A percentile compares a stretch with the other conserved stretches of the same genome.
phyloP scores from a whole-genome alignment of 1,284 basidiomycete genomes.

The Austropuccinia psidii region DNA sequence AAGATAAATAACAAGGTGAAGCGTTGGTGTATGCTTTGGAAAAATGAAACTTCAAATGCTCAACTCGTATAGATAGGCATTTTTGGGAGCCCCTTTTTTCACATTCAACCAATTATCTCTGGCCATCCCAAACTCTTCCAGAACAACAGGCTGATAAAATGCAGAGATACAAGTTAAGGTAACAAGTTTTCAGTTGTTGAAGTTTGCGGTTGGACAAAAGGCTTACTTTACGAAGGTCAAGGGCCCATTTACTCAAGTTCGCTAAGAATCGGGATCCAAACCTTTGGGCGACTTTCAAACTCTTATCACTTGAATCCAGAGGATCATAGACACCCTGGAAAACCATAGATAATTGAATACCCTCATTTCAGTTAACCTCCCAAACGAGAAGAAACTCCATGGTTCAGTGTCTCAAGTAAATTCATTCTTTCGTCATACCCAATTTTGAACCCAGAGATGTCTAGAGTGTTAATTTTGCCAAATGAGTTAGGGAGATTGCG shows the following conservation, averaged over 20 bases:
- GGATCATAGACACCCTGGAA: constrained; percentile 40
- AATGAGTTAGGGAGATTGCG: too few relatives aligned
- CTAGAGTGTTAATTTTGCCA: too few relatives aligned
- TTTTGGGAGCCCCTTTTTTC: constrained; percentile 22
- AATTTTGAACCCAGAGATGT: constrained; percentile 37
- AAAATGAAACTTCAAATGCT: too few relatives aligned
- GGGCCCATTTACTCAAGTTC: constrained; percentile 32
- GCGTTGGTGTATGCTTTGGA: too few relatives aligned
- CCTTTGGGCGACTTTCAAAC: constrained; percentile 37
- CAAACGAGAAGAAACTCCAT: too few relatives aligned
- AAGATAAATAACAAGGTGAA: background rate
- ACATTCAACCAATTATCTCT: constrained; percentile 42
- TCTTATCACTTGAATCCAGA: constrained; percentile 37
- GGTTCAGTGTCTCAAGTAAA: background rate
- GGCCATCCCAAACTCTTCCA: constrained; percentile 43
- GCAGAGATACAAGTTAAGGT: background rate
- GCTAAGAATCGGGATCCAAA: constrained; percentile 39
- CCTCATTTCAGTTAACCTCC: too few relatives aligned
- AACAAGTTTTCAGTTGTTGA: background rate
- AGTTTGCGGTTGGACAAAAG: too few relatives aligned
- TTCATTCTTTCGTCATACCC: constrained; percentile 24
- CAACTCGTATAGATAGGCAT: constrained; percentile 32
- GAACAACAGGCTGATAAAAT: constrained; percentile 39
- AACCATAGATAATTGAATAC: too few relatives aligned
- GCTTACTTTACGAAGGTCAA: constrained; percentile 35